phyloP scores from a whole-genome alignment of 2,329 filamentous ascomycete genomes.

The Aspergillus brasiliensis region DNA sequence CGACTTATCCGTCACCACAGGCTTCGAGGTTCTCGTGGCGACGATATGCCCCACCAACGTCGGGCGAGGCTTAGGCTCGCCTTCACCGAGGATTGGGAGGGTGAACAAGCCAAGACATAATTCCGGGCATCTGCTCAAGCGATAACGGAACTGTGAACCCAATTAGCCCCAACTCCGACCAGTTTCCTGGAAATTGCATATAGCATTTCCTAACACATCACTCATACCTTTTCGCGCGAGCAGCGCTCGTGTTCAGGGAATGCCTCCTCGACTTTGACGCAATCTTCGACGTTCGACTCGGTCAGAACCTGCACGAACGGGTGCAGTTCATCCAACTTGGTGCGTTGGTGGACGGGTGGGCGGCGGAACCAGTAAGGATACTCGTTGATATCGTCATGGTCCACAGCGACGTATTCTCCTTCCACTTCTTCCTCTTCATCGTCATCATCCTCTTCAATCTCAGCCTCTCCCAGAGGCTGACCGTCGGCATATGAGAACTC shows the following conservation, averaged over 20 bases:
- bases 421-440: conserved; percentile 39
- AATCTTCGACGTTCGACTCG: conserved; percentile 53
- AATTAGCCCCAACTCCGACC: conserved; percentile 14
- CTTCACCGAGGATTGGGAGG: conserved; percentile 54
- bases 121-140: conserved; percentile 72
- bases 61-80: conserved; percentile 60
- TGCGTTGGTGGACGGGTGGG: conserved; percentile 39
- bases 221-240: conserved; percentile 61
- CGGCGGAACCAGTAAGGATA: conserved; percentile 46
- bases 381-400: conserved; percentile 44
- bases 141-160: conserved; percentile 67
- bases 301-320: conserved; percentile 75
- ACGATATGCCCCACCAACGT: conserved; percentile 76
- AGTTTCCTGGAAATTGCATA: neutral
- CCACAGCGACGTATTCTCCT: conserved; percentile 46
- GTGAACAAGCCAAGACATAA: conserved; percentile 81
- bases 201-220: neutral
- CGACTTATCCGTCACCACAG: conserved; percentile 69
- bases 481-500: conserved; percentile 33
- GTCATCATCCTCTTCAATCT: conserved; percentile 22
- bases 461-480: conserved; percentile 31
- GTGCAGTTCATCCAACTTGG: conserved; percentile 61
- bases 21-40: conserved; percentile 67
- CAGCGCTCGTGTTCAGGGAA: conserved; percentile 62
- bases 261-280: conserved; percentile 60